Evolutionary conservation across 2,329 filamentous ascomycete genomes (phyloP).

Genomic region (Colletotrichum sojae): DNA sequence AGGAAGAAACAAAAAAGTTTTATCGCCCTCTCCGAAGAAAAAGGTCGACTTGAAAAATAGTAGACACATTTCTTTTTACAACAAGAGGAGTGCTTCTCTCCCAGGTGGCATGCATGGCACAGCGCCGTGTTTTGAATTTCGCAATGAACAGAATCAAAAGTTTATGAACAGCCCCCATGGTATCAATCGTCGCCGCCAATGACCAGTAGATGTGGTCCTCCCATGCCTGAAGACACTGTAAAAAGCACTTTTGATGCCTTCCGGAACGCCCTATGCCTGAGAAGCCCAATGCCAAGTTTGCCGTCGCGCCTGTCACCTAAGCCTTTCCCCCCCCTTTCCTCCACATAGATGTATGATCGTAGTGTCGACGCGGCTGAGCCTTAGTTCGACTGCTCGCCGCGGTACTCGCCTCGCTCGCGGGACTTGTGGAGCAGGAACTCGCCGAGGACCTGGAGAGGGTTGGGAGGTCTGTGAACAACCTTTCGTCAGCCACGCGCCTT

Average conservation of each 20-base stretch:
- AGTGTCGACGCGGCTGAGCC: not conserved
- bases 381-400: not conserved
- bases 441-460: constrained; percentile 78
- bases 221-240: not conserved
- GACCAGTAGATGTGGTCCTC: not conserved
- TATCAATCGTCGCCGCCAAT: constrained; percentile 26
- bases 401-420: constrained; percentile 18
- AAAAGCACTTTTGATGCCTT: constrained; percentile 27
- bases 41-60: constrained; percentile 30
- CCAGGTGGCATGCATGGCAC: constrained; percentile 7
- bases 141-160: constrained; percentile 20
- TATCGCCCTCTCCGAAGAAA: not conserved
- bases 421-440: constrained; percentile 80
- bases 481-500: constrained; percentile 12
- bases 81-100: constrained; percentile 18
- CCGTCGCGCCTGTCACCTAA: constrained; percentile 1
- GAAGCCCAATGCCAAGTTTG: not conserved
- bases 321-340: not conserved
- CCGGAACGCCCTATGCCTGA: constrained; percentile 28
- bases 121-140: not conserved
- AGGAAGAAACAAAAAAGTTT: constrained; percentile 35
- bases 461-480: constrained; percentile 67
- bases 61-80: constrained; percentile 7
- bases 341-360: not conserved
- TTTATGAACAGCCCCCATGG: constrained; percentile 25